phyloP scores from a whole-genome alignment of 129 eudicot genomes.

The Centaurea solstitialis region DNA sequence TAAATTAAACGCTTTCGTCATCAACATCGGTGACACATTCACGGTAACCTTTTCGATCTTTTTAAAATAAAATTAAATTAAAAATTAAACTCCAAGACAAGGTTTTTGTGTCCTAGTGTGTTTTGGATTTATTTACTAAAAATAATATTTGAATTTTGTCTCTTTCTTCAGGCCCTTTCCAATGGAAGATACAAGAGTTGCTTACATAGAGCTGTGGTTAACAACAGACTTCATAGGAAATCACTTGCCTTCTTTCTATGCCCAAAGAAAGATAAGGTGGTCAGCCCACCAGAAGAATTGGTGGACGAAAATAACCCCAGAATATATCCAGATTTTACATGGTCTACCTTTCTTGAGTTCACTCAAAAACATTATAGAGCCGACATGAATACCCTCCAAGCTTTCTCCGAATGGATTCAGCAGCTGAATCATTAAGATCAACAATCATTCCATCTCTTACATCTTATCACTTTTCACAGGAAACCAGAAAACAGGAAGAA shows the following conservation, averaged over 20 bases:
- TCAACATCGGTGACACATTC: slow-evolving; percentile 74
- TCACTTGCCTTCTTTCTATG: slow-evolving; percentile 64
- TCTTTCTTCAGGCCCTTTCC: slow-evolving; percentile 60
- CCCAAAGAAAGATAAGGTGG: slow-evolving; percentile 61
- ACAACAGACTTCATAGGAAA: slow-evolving; percentile 53
- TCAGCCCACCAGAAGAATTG: slow-evolving; percentile 58
- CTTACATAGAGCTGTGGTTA: slow-evolving; percentile 75
- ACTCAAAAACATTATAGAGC: slow-evolving; percentile 73
- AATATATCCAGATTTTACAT: slow-evolving; percentile 65
- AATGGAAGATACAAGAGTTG: slow-evolving; percentile 70
- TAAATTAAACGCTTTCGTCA: slow-evolving; percentile 47
- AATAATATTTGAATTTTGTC: slow-evolving; percentile 7
- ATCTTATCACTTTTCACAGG: neutral
- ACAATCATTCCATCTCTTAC: neutral
- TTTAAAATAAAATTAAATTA: neutral
- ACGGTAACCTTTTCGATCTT: slow-evolving; percentile 35
- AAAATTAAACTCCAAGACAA: neutral
- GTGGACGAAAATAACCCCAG: slow-evolving; percentile 56
- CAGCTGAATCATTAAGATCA: slow-evolving; percentile 18
- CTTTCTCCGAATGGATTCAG: slow-evolving; percentile 55
- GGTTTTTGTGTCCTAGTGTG: neutral
- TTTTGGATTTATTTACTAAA: neutral
- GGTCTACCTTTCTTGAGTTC: slow-evolving; percentile 56
- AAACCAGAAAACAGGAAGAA: neutral
- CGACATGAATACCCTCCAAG: slow-evolving; percentile 61